Percentiles rank a stretch among this genome's conserved stretches.
These are phyloP conservation scores for Spathaspora hagerdaliae DNA, from an alignment of 805 yeast genomes.

Conservation along the genomic window DNA sequence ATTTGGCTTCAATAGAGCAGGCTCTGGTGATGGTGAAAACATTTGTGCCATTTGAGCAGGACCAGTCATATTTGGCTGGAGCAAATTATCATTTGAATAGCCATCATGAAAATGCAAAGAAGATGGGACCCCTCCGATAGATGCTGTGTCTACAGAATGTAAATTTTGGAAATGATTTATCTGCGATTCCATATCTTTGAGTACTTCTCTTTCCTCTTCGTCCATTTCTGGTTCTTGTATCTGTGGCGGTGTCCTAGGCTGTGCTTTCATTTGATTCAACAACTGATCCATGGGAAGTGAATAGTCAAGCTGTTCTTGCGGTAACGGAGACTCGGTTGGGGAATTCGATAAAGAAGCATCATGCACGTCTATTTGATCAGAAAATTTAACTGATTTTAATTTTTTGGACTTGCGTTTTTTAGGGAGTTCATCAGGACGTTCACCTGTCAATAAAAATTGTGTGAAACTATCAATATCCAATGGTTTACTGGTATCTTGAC, in stretches of 20 bases:
- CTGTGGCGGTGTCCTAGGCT: conserved; percentile 3
- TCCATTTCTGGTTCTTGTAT: conserved; percentile 25
- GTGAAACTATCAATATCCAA: conserved; percentile 85
- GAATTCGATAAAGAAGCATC: conserved; percentile 16
- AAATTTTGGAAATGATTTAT: conserved; percentile 71
- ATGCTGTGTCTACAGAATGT: conserved; percentile 68
- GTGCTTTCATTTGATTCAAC: conserved; percentile 36
- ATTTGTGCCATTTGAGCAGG: conserved; percentile 40
- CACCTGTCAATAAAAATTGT: conserved; percentile 77
- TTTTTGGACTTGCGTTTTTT: conserved; percentile 37
- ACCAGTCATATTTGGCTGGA: conserved; percentile 45
- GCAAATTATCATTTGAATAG: conserved; percentile 13
- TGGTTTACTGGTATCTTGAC: conserved; percentile 23
- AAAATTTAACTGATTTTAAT: conserved; percentile 65
- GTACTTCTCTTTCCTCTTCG: conserved; percentile 66
- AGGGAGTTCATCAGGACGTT: conserved; percentile 49
- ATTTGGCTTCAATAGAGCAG: conserved; percentile 28
- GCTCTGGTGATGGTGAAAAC: conserved; percentile 20
- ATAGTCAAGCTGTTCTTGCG: conserved; percentile 44
- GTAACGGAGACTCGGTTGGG: conserved; percentile 18
- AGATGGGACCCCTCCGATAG: conserved; percentile 66
- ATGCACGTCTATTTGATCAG: conserved; percentile 54
- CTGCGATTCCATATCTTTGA: conserved; percentile 71
- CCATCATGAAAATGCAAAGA: conserved; percentile 38
- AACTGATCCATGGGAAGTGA: conserved; percentile 78